Evolutionary conservation across 73 alveolate genomes (phyloP), one percentile per base, ranked within the genome.

Genomic region (Blepharisma stoltei): DNA sequence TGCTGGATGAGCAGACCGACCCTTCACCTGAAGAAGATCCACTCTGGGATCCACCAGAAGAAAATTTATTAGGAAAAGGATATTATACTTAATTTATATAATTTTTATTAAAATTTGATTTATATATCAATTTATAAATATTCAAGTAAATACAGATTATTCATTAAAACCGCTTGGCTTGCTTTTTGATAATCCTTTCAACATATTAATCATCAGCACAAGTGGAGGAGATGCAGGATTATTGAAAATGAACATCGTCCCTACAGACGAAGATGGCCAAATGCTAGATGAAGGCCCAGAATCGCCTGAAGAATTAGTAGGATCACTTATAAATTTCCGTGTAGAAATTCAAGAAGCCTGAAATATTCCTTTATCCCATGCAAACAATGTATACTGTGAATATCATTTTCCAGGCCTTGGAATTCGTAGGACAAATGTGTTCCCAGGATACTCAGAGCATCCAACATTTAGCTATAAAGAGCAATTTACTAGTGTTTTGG

Each of bases 21-120:
- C 67, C 69, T 78, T 83, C 81, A 95, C 91, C 66, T 6, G 91
- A 88, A 48, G 90, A 83, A 9, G 98, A 92, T 55, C 98, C 98
- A 44, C 89, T 92, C 85, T 89, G 94, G 94, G 98, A 92, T 80
- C 95, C 90, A 4, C 85, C 90, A 23, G 92, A 87, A 60, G 76
- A 20, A 11, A 23, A n/a, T 23, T 60, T 60, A 23, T 1, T 60
- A 23, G 76, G 76, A 4, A 20, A 23, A 23, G 76, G 76, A 11
- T 60, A 60, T 23, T 60, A n/a, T n/a, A n/a, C n/a, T n/a, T n/a
- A n/a, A n/a, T n/a, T n/a, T n/a, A n/a, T n/a, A n/a, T n/a, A n/a
- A n/a, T n/a, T n/a, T n/a, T n/a, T n/a, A n/a, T n/a, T n/a, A n/a
- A n/a, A n/a, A n/a, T n/a, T n/a, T n/a, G n/a, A n/a, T n/a, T n/a